Conservation (phyloP, 257 asterid species). For the Paulownia fortunei region DNA sequence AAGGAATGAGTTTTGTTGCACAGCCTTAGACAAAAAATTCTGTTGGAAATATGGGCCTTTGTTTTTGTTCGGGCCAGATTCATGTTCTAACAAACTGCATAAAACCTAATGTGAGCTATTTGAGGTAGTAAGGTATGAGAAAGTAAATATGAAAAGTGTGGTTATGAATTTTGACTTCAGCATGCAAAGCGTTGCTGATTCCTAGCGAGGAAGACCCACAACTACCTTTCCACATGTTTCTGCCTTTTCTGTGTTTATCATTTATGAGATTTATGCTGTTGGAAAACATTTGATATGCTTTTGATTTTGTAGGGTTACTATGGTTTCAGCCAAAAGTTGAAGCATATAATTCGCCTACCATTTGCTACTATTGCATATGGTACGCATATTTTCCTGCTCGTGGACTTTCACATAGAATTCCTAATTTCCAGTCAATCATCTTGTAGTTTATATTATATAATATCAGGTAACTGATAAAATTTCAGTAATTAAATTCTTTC, state of each 20-base stretch:
- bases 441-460: slow-evolving; percentile 10
- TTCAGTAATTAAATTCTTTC: not conserved
- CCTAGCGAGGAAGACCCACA: slow-evolving; percentile 15
- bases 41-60: slow-evolving; percentile 17
- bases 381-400: slow-evolving; percentile 40
- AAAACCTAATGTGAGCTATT: slow-evolving; percentile 16
- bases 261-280: slow-evolving; percentile 30
- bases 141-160: not conserved
- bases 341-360: slow-evolving; percentile 89
- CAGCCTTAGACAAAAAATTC: slow-evolving; percentile 10
- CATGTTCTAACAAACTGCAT: slow-evolving; percentile 10
- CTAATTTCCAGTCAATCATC: slow-evolving; percentile 17
- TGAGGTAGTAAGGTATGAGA: slow-evolving; percentile 25
- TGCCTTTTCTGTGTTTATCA: slow-evolving; percentile 18
- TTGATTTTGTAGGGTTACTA: slow-evolving; percentile 84
- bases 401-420: slow-evolving; percentile 6
- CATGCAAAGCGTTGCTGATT: not conserved
- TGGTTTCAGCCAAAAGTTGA: slow-evolving; percentile 96
- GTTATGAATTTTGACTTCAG: slow-evolving; percentile 17
- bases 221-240: slow-evolving; percentile 14
- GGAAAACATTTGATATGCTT: slow-evolving; percentile 30
- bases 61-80: slow-evolving; percentile 2
- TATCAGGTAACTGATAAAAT: not conserved
- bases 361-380: slow-evolving; percentile 90
- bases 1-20: slow-evolving; percentile 1